These are phyloP conservation scores for Urtica urens DNA, from an alignment of 306 rosid species.

Conservation along the genomic window DNA sequence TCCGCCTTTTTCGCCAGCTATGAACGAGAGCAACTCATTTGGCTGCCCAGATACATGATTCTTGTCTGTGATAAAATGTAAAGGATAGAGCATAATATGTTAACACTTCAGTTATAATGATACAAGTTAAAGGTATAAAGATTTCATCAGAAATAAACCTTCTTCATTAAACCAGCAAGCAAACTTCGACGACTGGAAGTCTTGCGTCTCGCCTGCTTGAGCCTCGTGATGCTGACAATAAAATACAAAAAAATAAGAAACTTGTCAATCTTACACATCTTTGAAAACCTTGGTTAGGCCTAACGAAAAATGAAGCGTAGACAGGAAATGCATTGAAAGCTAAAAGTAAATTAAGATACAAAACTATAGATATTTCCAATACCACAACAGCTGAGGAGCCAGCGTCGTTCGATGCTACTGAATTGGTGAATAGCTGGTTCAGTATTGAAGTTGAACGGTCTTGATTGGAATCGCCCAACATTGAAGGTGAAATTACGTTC, in stretches of 20 bases:
- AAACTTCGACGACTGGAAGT: constrained; percentile 70
- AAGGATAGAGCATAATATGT: constrained; percentile 5
- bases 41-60: constrained; percentile 40
- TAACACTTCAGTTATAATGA: background rate
- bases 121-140: too few species aligned
- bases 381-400: constrained; percentile 35
- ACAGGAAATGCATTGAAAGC: background rate
- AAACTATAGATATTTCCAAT: constrained; percentile 39
- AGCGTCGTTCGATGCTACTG: constrained; percentile 34
- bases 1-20: constrained; percentile 65
- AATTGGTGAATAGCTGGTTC: constrained; percentile 56
- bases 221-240: constrained; percentile 31
- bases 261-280: constrained; percentile 15
- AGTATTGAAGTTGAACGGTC: constrained; percentile 53
- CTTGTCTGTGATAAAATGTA: constrained; percentile 45
- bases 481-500: constrained; percentile 35
- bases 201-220: constrained; percentile 44
- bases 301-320: background rate
- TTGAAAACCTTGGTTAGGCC: too few species aligned
- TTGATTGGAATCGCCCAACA: constrained; percentile 25
- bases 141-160: too few species aligned
- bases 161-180: constrained; percentile 87
- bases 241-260: constrained; percentile 15
- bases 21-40: constrained; percentile 71
- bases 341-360: background rate